Evolutionary conservation across 345 rosid species (phyloP).

Genomic region (Fremontodendron californicum): DNA sequence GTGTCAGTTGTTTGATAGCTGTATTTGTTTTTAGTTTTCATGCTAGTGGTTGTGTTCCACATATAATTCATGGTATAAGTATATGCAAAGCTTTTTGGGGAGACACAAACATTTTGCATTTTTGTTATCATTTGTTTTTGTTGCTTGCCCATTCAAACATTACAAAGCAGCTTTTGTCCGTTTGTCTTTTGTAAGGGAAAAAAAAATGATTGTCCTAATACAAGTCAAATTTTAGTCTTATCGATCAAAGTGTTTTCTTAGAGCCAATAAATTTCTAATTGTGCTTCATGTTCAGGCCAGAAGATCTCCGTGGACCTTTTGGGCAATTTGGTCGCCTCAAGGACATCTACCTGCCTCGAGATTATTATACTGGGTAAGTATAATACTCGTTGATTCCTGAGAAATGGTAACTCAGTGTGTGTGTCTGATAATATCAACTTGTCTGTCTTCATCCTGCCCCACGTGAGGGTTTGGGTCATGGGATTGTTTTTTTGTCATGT

Average conservation of each 20-base stretch:
- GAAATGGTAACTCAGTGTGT: conserved; percentile 1
- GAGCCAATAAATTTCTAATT: background rate
- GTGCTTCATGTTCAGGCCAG: conserved; percentile 47
- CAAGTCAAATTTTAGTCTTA: background rate
- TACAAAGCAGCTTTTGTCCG: background rate
- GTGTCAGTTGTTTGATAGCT: background rate
- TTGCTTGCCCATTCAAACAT: background rate
- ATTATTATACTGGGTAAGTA: conserved; percentile 81
- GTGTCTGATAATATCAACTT: background rate
- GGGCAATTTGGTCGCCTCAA: conserved; percentile 78
- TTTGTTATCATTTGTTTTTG: background rate
- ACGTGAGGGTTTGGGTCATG: conserved; percentile 8
- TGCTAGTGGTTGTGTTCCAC: background rate
- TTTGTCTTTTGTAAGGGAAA: background rate
- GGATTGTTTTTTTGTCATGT: conserved; percentile 22
- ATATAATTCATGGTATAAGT: background rate
- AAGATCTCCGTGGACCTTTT: conserved; percentile 76
- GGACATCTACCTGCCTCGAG: conserved; percentile 86
- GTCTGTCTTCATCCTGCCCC: conserved; percentile 7
- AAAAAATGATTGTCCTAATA: background rate
- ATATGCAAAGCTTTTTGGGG: background rate
- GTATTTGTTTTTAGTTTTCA: background rate
- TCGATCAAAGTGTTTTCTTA: background rate
- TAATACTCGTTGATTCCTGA: background rate
- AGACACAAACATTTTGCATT: background rate